Evolutionary conservation across 345 rosid species (phyloP).

Genomic region (Hibiscus mutabilis): DNA sequence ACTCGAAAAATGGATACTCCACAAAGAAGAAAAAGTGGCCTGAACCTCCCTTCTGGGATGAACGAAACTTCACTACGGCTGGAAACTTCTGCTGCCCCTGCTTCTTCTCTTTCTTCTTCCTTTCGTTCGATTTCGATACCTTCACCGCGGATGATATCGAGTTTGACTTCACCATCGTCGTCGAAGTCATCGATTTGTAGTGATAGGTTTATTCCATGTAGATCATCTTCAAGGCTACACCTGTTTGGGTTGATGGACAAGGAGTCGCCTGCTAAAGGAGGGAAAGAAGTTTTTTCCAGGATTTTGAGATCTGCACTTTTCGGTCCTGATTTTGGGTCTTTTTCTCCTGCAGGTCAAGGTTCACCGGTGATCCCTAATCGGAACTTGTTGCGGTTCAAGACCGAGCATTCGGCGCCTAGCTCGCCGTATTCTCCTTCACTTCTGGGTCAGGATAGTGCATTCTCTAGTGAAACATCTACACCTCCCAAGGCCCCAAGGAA

Average conservation of each 20-base stretch:
- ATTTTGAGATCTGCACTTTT: slow-evolving; percentile 79
- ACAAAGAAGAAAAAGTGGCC: slow-evolving; percentile 55
- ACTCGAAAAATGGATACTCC: slow-evolving; percentile 53
- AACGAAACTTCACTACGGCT: slow-evolving; percentile 55
- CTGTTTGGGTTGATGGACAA: slow-evolving; percentile 77
- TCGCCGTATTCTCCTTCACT: slow-evolving; percentile 86
- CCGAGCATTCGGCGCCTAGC: slow-evolving; percentile 63
- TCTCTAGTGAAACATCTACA: slow-evolving; percentile 58
- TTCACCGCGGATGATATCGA: slow-evolving; percentile 53
- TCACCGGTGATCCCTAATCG: slow-evolving; percentile 70
- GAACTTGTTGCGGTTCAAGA: slow-evolving; percentile 85
- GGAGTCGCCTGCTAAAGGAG: slow-evolving; percentile 81
- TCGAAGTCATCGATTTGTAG: slow-evolving; percentile 64
- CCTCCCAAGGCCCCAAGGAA: slow-evolving; percentile 85
- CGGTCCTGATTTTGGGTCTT: slow-evolving; percentile 82
- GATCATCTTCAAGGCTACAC: slow-evolving; percentile 90
- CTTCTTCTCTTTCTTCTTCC: neutral
- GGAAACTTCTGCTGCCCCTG: slow-evolving; percentile 36
- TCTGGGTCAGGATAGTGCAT: slow-evolving; percentile 54
- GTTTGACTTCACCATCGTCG: slow-evolving; percentile 51
- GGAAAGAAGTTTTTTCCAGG: slow-evolving; percentile 70
- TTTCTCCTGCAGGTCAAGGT: slow-evolving; percentile 85
- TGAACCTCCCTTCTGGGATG: slow-evolving; percentile 91
- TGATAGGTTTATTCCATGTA: slow-evolving; percentile 92
- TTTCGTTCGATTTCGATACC: slow-evolving; percentile 7